phyloP scores from a whole-genome alignment of 2,329 filamentous ascomycete genomes.

The Fusarium sp. region DNA sequence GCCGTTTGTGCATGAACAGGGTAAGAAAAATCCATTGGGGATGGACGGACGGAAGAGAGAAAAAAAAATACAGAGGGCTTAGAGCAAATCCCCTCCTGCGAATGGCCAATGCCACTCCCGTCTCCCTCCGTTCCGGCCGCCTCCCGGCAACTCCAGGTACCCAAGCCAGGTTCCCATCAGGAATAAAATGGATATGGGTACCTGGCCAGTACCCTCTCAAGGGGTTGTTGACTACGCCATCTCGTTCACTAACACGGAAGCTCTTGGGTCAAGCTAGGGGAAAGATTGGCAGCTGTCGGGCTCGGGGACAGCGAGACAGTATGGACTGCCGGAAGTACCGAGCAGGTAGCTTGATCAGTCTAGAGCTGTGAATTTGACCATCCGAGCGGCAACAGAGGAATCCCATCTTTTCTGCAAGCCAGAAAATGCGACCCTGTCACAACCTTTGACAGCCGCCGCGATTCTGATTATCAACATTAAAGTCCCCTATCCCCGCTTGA shows the following conservation, averaged over 20 bases:
- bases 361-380: neutral
- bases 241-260: constrained; percentile 10
- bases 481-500: constrained; percentile 8
- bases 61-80: constrained; percentile 5
- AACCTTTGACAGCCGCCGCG: constrained; percentile 23
- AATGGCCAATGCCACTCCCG: constrained; percentile 26
- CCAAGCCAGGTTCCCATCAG: constrained; percentile 2
- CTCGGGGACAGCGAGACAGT: neutral
- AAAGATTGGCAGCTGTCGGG: neutral
- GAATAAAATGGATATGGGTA: constrained; percentile 24
- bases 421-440: neutral
- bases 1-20: constrained; percentile 31
- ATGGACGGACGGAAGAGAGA: constrained; percentile 37
- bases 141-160: constrained; percentile 21
- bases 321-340: neutral
- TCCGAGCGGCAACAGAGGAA: neutral
- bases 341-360: neutral
- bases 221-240: constrained; percentile 2
- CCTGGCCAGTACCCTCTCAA: constrained; percentile 16
- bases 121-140: constrained; percentile 29
- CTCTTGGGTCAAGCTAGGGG: neutral
- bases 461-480: constrained; percentile 25
- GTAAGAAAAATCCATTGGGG: constrained; percentile 43
- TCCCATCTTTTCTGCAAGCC: neutral
- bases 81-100: constrained; percentile 16